Conservation (phyloP, 352 stramenopile species). For the Globisporangium barbulae region DNA sequence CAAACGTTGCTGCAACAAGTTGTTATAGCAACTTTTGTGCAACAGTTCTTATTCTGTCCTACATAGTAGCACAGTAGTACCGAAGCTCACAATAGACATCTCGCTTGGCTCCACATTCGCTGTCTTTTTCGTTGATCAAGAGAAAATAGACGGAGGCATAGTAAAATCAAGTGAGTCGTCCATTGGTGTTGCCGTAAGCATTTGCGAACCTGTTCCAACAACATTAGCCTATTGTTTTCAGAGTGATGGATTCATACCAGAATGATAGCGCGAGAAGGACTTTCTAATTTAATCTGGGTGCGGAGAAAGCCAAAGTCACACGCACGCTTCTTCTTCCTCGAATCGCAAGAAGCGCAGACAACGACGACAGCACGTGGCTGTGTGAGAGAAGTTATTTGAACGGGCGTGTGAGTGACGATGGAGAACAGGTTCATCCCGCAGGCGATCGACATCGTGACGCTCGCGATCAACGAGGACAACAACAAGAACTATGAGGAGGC, state of each 20-base stretch:
- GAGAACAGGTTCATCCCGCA: constrained; percentile 91
- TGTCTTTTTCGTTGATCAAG: neutral
- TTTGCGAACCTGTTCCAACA: neutral
- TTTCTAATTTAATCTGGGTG: constrained; percentile 9
- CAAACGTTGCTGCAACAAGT: too few relatives aligned
- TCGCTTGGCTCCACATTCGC: neutral
- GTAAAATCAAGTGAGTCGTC: neutral
- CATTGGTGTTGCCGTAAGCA: neutral
- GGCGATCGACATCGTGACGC: constrained; percentile 87
- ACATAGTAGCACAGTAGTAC: too few relatives aligned
- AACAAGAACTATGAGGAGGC: constrained; percentile 88
- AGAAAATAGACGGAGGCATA: neutral
- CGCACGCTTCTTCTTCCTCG: neutral
- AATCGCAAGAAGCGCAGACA: neutral
- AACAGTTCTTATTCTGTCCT: too few relatives aligned
- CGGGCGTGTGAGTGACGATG: constrained; percentile 32
- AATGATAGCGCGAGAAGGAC: constrained; percentile 4
- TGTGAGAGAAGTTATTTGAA: neutral
- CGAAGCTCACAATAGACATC: neutral
- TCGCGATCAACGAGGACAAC: constrained; percentile 87
- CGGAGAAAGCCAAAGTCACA: constrained; percentile 2
- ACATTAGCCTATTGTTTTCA: neutral
- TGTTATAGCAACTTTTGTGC: too few relatives aligned
- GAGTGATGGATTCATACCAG: neutral
- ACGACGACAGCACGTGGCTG: neutral